Evolutionary conservation across 2,329 filamentous ascomycete species (phyloP).

Genomic region (Phyllosticta citribraziliensis): DNA sequence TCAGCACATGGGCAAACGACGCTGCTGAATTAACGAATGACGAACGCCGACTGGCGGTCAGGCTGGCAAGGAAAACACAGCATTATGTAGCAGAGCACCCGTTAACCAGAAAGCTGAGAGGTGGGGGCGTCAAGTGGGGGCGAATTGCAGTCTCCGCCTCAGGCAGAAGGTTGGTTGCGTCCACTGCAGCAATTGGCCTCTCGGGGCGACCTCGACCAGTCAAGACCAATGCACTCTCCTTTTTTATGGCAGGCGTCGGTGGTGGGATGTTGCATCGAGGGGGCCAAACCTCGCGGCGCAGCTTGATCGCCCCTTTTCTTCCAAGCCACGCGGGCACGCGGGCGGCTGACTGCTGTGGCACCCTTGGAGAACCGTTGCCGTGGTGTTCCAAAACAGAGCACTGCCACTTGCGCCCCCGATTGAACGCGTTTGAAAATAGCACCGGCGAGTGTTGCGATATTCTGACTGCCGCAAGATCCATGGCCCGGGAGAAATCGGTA

Average conservation of each 20-base stretch:
- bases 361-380: too few relatives aligned
- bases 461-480: not conserved
- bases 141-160: not conserved
- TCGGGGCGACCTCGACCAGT: not conserved
- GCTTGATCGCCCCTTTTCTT: not conserved
- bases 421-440: not conserved
- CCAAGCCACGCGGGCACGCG: not conserved
- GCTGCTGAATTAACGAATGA: not conserved
- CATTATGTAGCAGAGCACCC: not conserved
- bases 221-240: not conserved
- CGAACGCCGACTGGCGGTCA: not conserved
- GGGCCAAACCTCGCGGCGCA: not conserved
- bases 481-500: not conserved
- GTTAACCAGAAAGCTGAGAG: not conserved
- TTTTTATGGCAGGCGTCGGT: not conserved
- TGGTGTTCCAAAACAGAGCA: not conserved
- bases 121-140: not conserved
- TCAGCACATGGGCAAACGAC: not conserved
- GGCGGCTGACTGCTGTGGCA: not conserved
- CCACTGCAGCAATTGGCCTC: not conserved
- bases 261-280: not conserved
- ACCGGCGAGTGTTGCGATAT: not conserved
- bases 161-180: not conserved
- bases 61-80: not conserved
- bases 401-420: not conserved